Evolutionary conservation across 768 basidiomycete species (phyloP).

Genomic region (Mycena sanguinolenta): DNA sequence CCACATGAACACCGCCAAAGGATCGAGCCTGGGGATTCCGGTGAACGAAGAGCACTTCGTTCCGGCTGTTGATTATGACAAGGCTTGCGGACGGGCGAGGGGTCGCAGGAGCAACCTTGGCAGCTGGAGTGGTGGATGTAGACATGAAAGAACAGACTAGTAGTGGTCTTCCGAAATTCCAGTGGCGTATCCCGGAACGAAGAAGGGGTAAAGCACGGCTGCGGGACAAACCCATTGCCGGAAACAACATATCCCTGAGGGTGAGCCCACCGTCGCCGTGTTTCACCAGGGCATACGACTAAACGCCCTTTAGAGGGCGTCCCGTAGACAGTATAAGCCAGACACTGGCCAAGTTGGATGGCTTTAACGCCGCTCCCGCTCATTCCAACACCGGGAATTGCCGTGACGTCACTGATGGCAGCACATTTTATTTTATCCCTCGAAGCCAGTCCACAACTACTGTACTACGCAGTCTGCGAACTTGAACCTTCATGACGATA

Average conservation of each 20-base stretch:
- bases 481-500: neutral
- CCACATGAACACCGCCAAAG: constrained; percentile 77
- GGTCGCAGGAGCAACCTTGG: constrained; percentile 21
- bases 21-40: constrained; percentile 73
- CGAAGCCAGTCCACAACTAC: too few species aligned
- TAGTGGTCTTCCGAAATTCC: constrained; percentile 1
- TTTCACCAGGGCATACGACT: neutral
- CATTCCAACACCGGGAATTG: too few species aligned
- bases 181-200: neutral
- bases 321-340: too few species aligned
- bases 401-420: too few species aligned
- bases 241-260: too few species aligned
- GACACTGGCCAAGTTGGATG: too few species aligned
- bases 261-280: too few species aligned
- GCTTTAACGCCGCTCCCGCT: too few species aligned
- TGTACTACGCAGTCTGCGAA: too few species aligned
- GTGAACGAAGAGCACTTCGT: constrained; percentile 80
- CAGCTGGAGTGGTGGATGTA: constrained; percentile 13
- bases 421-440: too few species aligned
- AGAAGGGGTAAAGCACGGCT: constrained; percentile 12
- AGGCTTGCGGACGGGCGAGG: constrained; percentile 79
- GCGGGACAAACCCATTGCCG: neutral
- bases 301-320: too few species aligned
- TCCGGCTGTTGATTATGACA: constrained; percentile 72
- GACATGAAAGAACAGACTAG: constrained; percentile 18